Evolutionary conservation across 768 basidiomycete genomes (phyloP).

Genomic region (Russula abietina): DNA sequence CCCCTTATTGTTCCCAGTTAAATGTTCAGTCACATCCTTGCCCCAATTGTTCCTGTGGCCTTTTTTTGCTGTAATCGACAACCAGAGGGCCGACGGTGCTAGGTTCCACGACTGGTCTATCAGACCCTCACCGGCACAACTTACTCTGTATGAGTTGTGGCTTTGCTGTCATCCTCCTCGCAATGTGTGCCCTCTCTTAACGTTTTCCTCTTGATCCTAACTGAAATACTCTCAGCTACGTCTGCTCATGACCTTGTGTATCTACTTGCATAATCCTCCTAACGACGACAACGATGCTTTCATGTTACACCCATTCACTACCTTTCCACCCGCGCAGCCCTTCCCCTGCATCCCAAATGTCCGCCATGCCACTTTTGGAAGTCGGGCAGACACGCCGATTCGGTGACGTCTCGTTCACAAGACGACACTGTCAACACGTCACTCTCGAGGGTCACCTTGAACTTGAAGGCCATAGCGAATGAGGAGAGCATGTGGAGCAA

Average conservation of each 20-base stretch:
- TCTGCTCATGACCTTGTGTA: constrained; percentile 58
- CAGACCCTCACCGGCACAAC: constrained; percentile 38
- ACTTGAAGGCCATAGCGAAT: no score
- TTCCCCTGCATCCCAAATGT: no score
- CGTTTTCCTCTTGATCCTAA: neutral
- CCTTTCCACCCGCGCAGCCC: no score
- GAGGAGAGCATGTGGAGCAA: no score
- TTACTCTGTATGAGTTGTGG: constrained; percentile 64
- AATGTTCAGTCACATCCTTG: no score
- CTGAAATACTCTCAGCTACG: constrained; percentile 40
- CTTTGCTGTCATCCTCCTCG: constrained; percentile 53
- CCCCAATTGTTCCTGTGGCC: constrained; percentile 57
- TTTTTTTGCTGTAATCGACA: constrained; percentile 58
- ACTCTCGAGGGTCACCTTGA: no score
- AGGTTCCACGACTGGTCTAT: constrained; percentile 31
- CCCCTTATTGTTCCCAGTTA: constrained; percentile 54
- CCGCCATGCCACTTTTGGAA: no score
- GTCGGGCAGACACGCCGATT: no score
- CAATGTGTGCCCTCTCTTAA: constrained; percentile 40
- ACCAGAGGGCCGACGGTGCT: constrained; percentile 30
- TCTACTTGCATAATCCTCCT: constrained; percentile 68
- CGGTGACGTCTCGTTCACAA: no score
- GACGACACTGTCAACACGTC: no score
- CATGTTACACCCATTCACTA: no score
- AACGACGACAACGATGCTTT: constrained; percentile 39